Conservation (phyloP, 768 basidiomycete genomes). For the Sistotremastrum suecicum region DNA sequence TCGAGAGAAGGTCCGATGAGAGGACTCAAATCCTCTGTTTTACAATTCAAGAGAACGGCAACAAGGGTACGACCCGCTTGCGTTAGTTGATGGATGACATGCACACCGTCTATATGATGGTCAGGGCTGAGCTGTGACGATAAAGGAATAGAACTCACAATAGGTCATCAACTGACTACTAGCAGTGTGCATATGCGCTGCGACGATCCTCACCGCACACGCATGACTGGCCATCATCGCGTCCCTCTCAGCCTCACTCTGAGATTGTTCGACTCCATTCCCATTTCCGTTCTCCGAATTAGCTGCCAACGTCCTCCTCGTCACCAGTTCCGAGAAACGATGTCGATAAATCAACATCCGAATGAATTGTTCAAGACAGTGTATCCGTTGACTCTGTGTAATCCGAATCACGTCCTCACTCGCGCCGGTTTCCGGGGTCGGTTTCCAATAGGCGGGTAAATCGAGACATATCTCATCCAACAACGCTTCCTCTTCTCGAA, state of each 20-base stretch:
- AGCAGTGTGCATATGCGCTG: constrained; percentile 72
- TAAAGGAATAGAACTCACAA: constrained; percentile 38
- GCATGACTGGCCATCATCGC: constrained; percentile 66
- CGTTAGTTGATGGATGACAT: constrained; percentile 90
- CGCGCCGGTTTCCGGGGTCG: constrained; percentile 65
- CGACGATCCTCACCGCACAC: constrained; percentile 70
- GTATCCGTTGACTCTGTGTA: constrained; percentile 76
- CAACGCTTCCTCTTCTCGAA: constrained; percentile 68
- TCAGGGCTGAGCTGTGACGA: constrained; percentile 1
- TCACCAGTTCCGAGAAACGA: constrained; percentile 64
- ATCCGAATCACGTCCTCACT: constrained; percentile 80
- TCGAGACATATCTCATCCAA: constrained; percentile 66
- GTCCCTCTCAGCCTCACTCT: constrained; percentile 57
- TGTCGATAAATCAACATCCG: constrained; percentile 83
- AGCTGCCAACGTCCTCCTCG: constrained; percentile 37
- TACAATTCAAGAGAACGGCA: constrained; percentile 78
- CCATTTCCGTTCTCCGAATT: constrained; percentile 13
- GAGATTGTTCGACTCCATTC: constrained; percentile 31
- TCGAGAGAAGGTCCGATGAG: constrained; percentile 75
- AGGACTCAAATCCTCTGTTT: constrained; percentile 59
- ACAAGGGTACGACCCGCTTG: constrained; percentile 87
- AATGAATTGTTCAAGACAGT: constrained; percentile 80
- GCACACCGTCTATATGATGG: constrained; percentile 60
- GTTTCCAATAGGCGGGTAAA: constrained; percentile 67
- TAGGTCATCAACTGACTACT: constrained; percentile 89